These are phyloP conservation scores for Lepidium didymum DNA, from an alignment of 345 rosid species.

Conservation along the genomic window DNA sequence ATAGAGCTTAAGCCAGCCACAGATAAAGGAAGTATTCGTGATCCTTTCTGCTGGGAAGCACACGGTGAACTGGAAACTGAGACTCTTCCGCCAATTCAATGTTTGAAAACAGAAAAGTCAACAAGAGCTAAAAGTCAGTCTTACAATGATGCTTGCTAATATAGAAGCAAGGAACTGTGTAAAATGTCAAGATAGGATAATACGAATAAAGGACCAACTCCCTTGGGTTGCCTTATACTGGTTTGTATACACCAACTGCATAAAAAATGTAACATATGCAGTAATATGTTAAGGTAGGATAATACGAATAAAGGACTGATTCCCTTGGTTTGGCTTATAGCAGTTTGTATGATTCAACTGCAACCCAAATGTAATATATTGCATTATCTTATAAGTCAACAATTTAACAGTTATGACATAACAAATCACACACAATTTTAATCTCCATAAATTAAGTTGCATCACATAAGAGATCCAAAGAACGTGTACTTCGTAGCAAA, in stretches of 20 bases:
- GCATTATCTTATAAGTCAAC: neutral
- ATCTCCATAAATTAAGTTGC: neutral
- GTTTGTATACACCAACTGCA: constrained; percentile 4
- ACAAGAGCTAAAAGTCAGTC: constrained; percentile 25
- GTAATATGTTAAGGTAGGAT: constrained; percentile 7
- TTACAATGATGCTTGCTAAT: constrained; percentile 40
- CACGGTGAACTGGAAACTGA: constrained; percentile 60
- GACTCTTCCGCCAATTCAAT: constrained; percentile 57
- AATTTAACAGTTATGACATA: neutral
- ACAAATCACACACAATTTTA: neutral
- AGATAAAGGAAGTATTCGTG: constrained; percentile 23
- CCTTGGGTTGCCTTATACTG: constrained; percentile 8
- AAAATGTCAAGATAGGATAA: constrained; percentile 11
- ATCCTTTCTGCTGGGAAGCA: constrained; percentile 74
- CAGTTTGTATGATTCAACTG: constrained; percentile 2
- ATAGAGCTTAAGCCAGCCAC: constrained; percentile 49
- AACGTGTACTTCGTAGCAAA: constrained; percentile 1
- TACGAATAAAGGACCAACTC: neutral
- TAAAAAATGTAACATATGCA: neutral
- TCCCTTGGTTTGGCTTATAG: constrained; percentile 1
- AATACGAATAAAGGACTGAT: constrained; percentile 2
- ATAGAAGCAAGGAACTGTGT: constrained; percentile 3
- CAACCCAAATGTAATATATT: neutral
- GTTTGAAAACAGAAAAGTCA: constrained; percentile 50
- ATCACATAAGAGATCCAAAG: neutral